phyloP scores from a whole-genome alignment of 2,329 filamentous ascomycete genomes.

The Arthrobotrys pseudoclavata region DNA sequence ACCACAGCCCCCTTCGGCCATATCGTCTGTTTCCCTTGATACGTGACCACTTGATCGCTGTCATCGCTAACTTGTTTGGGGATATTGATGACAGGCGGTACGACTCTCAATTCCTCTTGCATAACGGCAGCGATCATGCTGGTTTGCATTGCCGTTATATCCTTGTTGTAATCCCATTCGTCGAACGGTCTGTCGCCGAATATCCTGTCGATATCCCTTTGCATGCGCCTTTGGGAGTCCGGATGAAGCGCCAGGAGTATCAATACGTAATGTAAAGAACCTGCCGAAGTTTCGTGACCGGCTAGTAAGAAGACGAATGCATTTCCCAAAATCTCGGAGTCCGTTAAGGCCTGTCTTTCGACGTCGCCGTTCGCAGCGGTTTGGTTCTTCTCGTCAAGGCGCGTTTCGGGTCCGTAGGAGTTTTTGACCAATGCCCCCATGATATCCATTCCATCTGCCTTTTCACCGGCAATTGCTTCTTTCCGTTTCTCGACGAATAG shows the following conservation, averaged over 20 bases:
- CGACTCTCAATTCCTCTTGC: slow-evolving; percentile 62
- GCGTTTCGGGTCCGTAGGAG: slow-evolving; percentile 64
- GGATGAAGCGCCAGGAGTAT: slow-evolving; percentile 77
- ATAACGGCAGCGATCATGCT: slow-evolving; percentile 55
- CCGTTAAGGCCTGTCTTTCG: slow-evolving; percentile 68
- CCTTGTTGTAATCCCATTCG: slow-evolving; percentile 64
- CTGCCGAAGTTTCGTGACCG: slow-evolving; percentile 85
- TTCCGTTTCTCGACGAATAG: slow-evolving; percentile 74
- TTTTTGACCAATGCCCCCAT: slow-evolving; percentile 71
- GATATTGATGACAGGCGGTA: slow-evolving; percentile 79
- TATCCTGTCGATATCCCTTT: slow-evolving; percentile 75
- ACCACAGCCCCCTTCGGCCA: slow-evolving; percentile 73
- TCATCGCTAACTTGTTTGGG: slow-evolving; percentile 72
- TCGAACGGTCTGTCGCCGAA: slow-evolving; percentile 54
- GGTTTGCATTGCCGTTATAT: slow-evolving; percentile 51
- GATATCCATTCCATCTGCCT: slow-evolving; percentile 68
- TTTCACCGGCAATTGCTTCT: slow-evolving; percentile 66
- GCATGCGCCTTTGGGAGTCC: slow-evolving; percentile 75
- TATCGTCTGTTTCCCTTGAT: slow-evolving; percentile 73
- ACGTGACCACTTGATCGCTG: slow-evolving; percentile 72
- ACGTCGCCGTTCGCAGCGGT: slow-evolving; percentile 56
- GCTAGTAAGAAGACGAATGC: slow-evolving; percentile 78
- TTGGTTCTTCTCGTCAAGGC: slow-evolving; percentile 41
- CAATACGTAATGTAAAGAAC: slow-evolving; percentile 79
- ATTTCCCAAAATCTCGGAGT: slow-evolving; percentile 79